Evolutionary conservation across 2,329 filamentous ascomycete genomes (phyloP), one percentile per base, ranked within the genome.

Genomic region (Pochonia chlamydosporia): DNA sequence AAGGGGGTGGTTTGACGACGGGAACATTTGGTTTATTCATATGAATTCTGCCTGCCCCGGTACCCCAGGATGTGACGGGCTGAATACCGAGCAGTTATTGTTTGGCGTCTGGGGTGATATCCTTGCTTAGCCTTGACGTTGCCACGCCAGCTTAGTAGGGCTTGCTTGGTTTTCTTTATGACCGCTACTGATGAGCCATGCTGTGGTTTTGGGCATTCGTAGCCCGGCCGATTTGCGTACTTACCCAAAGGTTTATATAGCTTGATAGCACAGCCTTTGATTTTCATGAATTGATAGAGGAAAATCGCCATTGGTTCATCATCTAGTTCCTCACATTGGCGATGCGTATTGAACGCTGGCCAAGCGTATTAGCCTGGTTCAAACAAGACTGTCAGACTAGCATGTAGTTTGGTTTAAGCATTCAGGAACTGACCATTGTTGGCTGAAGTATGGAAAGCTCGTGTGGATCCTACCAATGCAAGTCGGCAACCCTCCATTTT

Each of bases 51-150:
- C 41, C 33, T 40, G 33, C 39, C 40, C 35, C 35, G 21, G 43
- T 43, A 26, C 20, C 20, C 20, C 33, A 33, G 33, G 16, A 35
- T 30, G 43, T 43, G 25, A 43, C 25, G 31, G 25, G 42, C 39
- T 46, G 42, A 18, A 59, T 53, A 53, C 53, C 52, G 53, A 52
- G 49, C 56, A 54, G 53, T n/a, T 54, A 56, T 56, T 53, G 28
- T 49, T 57, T 52, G 61, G 60, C 61, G 61, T 61, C 54, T 54
- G 59, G 60, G 49, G 59, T 43, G 54, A 59, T 54, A 62, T 50
- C 52, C 54, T 50, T 59, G 26, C 21, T 54, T 49, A 51, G 54
- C 54, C 49, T 43, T 40, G 49, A 14, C 45, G 49, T 42, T 13
- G 36, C 25, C 16, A 18, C 23, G 26, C 35, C 42, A 41, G 28